Base-by-base conservation (phyloP, 2,329 filamentous ascomycete species). In the Cercospora beticola region DNA sequence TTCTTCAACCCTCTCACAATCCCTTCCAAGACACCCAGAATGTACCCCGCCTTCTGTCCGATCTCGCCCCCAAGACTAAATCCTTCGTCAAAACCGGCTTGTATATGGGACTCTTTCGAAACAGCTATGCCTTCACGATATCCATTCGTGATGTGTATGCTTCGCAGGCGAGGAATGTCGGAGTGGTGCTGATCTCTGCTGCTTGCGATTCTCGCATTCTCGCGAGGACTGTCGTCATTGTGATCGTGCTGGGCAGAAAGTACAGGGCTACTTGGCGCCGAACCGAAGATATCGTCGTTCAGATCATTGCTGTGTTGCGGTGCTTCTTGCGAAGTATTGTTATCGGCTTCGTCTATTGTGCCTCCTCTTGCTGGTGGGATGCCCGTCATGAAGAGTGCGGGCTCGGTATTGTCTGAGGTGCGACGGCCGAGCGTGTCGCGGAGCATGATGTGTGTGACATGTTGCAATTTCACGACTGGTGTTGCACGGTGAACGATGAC, bases 51-150 rank as follows among this genome's bases (percentile, higher is more conserved):
- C 30, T 86, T 85, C 71, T 91, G 79, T 0, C 94, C 95, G 31
- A 98, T 82, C 62, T 90, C 89, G 0, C 93, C 94, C 12, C 95
- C 95, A 0, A 98, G 84, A 14, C 88, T 85, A 78, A 93, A 98
- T 0, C 94, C 94, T 72, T 94, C 92, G 78, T 99, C 95, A 77
- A 99, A 98, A 0, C 94, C 94, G 14, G 85, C 85, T 80, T 99
- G 95, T 28, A 97, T 88, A 75, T 89, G 90, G 59, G 85, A 82
- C 28, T 87, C 87, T 79, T 98, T 98, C 33, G 91, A 91, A 3
- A 83, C 83, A 0, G 90, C 86, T 64, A 98, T 87, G 56, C 94
- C 95, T 75, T 97, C 94, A 68, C 94, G 90, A 81, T 98, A 98
- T 21, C 95, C 95, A 46, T 92, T 89, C 7, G 92, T 97, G 63